These are phyloP conservation scores for Capsicum baccatum DNA, from an alignment of 257 asterid genomes.

Conservation along the genomic window DNA sequence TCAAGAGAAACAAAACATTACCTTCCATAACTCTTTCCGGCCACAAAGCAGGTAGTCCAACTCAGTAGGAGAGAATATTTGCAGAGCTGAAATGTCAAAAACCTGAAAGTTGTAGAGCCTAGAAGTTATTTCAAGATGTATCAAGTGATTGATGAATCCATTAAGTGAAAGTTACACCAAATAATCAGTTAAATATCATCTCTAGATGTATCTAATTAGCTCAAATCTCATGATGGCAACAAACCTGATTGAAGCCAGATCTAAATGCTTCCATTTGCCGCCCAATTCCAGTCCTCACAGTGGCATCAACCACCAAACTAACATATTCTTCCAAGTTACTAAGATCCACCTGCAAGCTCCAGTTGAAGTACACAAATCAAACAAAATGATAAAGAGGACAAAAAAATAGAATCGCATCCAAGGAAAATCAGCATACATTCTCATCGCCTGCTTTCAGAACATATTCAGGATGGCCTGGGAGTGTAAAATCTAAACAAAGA, in stretches of 20 bases:
- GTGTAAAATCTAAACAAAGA: slow-evolving; percentile 90
- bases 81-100: slow-evolving; percentile 81
- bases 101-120: slow-evolving; percentile 53
- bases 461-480: slow-evolving; percentile 94
- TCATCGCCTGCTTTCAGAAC: slow-evolving; percentile 69
- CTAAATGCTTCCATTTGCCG: slow-evolving; percentile 94
- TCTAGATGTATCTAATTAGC: neutral
- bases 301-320: slow-evolving; percentile 83
- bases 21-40: slow-evolving; percentile 98
- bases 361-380: slow-evolving; percentile 20
- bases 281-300: slow-evolving; percentile 74
- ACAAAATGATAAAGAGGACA: neutral
- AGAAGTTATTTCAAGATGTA: slow-evolving; percentile 6
- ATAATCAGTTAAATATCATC: slow-evolving; percentile 5
- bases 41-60: slow-evolving; percentile 97
- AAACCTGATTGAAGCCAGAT: slow-evolving; percentile 96
- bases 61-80: slow-evolving; percentile 90
- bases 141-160: slow-evolving; percentile 9
- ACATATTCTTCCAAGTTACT: slow-evolving; percentile 83
- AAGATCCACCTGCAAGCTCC: slow-evolving; percentile 68
- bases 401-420: slow-evolving; percentile 1
- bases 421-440: slow-evolving; percentile 52
- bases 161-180: neutral
- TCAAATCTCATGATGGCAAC: neutral
- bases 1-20: slow-evolving; percentile 39